A percentile compares a stretch with the other conserved stretches of the same genome.
phyloP scores from a whole-genome alignment of 2,329 filamentous ascomycete genomes.

The Atkinsonella texensis region DNA sequence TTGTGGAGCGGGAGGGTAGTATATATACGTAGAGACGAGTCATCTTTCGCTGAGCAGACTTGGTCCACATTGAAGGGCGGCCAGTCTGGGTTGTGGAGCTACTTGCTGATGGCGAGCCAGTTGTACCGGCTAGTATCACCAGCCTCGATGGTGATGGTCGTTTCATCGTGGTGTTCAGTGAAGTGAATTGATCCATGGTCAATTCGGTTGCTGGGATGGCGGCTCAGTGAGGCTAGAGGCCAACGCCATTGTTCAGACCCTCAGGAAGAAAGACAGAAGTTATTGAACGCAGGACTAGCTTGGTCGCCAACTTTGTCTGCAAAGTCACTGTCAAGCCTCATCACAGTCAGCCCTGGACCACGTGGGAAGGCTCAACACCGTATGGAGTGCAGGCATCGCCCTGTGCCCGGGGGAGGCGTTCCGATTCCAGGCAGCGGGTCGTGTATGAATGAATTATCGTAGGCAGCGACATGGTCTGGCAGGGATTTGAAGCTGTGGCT shows the following conservation, averaged over 20 bases:
- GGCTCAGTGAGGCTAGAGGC: too few species aligned
- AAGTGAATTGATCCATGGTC: not conserved
- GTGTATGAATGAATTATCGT: not conserved
- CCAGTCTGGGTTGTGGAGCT: conserved; percentile 21
- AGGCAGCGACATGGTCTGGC: not conserved
- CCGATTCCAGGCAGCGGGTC: not conserved
- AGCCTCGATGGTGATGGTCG: conserved; percentile 3
- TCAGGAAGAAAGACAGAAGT: too few species aligned
- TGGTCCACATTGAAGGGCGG: conserved; percentile 44
- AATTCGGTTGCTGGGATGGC: too few species aligned
- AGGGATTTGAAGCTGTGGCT: not conserved
- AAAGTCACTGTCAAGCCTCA: not conserved
- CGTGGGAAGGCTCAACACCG: too few species aligned
- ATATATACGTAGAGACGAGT: conserved; percentile 45
- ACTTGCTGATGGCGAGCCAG: conserved; percentile 3
- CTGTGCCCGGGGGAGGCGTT: not conserved
- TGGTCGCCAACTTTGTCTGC: not conserved
- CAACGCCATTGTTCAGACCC: too few species aligned
- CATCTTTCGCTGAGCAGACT: conserved; percentile 39
- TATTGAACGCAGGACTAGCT: not conserved
- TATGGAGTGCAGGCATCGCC: too few species aligned
- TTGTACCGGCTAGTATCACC: conserved; percentile 1
- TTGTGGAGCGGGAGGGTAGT: conserved; percentile 37
- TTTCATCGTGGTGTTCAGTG: not conserved
- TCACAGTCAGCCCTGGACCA: not conserved